Conservation (phyloP, 257 asterid species). For the Osmanthus fragrans region DNA sequence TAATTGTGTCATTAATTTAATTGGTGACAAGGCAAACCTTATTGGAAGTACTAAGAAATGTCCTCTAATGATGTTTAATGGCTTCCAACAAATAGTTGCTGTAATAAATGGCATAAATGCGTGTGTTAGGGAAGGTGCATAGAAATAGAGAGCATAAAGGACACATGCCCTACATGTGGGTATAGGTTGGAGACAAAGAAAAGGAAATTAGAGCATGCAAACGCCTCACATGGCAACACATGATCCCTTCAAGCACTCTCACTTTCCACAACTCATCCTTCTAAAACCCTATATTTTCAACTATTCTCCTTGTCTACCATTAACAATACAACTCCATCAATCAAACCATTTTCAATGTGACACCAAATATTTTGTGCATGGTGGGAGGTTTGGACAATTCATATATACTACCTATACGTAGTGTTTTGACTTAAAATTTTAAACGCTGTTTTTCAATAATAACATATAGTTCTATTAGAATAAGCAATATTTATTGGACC, state of each 20-base stretch:
- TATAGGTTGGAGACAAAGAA: constrained; percentile 63
- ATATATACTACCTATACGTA: too few relatives aligned
- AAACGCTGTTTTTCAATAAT: background rate
- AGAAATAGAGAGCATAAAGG: constrained; percentile 21
- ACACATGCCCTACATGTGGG: constrained; percentile 62
- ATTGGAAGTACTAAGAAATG: background rate
- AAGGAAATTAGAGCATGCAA: constrained; percentile 49
- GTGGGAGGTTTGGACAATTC: background rate
- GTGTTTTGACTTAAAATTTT: background rate
- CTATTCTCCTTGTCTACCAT: constrained; percentile 15
- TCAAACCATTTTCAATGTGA: background rate
- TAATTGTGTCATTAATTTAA: background rate
- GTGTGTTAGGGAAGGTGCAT: constrained; percentile 27
- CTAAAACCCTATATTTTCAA: constrained; percentile 27
- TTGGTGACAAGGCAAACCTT: constrained; percentile 9
- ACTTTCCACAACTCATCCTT: constrained; percentile 68
- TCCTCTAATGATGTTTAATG: constrained; percentile 24
- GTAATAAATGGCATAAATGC: constrained; percentile 15
- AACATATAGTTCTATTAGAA: background rate
- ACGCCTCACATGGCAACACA: constrained; percentile 75
- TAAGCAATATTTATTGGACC: background rate
- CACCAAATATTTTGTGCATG: background rate
- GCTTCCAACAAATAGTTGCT: constrained; percentile 7
- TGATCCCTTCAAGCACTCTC: constrained; percentile 40
- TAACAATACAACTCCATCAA: background rate